Base-by-base conservation (phyloP, 2,329 filamentous ascomycete genomes). In the Xylariaceae sp. region DNA sequence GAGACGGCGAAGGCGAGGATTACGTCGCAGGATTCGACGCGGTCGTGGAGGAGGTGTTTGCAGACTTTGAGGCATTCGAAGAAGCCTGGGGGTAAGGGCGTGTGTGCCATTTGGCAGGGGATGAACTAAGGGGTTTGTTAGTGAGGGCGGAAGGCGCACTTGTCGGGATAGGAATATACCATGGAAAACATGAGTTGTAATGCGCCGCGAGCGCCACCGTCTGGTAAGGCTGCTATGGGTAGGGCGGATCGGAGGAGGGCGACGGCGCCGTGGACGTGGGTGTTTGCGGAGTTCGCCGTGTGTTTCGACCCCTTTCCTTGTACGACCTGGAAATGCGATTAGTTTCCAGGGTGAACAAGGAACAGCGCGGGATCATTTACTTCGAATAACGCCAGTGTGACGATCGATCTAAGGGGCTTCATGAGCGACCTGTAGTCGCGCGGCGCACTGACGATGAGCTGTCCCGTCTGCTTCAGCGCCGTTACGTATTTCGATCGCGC, bases 341-440 rank as follows among this genome's bases (percentile, higher is more conserved):
- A 70, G 65, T 54, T 15, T 57, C 9, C 57, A 7, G 13, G 55
- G 18, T 39, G 15, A 2, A 55, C 35, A 11, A 6, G 50, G 30
- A 30, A 51, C 51, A 44, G 8, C 39, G 18, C 34, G 37, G 39
- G 10, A 17, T 51, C 51, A 66, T 72, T 86, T 72, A 86, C 83
- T 76, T 87, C 84, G 62, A 84, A 87, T 69, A 86, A 76, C 51
- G 83, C 82, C 63, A 87, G 77, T 65, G 83, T 76, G 48, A 87
- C 75, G 35, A 86, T 80, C 6, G 79, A 72, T 34, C 78, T 76
- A 63, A 84, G 75, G 13, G 81, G 76, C 47, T 56, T 61, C 37
- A 60, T 18, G 8, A 80, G 75, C 51, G 78, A 73, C 18, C 79
- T 45, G 15, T 55, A 58, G 42, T 66, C 55, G 73, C 71, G 42